Conservation (phyloP, 805 yeast genomes). For the Saturnispora gosingensis region DNA sequence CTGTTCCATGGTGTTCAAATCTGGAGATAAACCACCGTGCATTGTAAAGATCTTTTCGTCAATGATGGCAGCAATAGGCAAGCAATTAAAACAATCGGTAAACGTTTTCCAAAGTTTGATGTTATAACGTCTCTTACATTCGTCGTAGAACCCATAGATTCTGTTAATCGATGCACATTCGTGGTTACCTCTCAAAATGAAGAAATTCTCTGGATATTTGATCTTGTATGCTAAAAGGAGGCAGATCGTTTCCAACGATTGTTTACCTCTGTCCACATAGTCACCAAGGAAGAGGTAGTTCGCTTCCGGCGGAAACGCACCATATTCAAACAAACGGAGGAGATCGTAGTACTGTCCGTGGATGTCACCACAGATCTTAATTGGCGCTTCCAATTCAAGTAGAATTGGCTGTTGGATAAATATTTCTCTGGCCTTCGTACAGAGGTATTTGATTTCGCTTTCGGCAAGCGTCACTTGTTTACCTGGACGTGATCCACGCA, state of each 20-base stretch:
- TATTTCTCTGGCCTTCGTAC: conserved; percentile 97
- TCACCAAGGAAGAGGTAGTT: conserved; percentile 93
- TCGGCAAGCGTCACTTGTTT: conserved; percentile 91
- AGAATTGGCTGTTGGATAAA: conserved; percentile 96
- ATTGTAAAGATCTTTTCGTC: conserved; percentile 97
- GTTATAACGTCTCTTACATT: conserved; percentile 96
- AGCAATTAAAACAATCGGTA: conserved; percentile 96
- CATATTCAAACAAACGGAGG: conserved; percentile 90
- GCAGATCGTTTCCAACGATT: conserved; percentile 93
- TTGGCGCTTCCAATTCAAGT: conserved; percentile 94
- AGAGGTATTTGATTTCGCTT: conserved; percentile 86
- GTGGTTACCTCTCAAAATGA: conserved; percentile 94
- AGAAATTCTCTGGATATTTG: conserved; percentile 96
- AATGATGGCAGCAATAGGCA: conserved; percentile 96
- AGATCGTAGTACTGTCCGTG: conserved; percentile 98
- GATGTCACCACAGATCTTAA: conserved; percentile 94
- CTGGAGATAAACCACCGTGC: conserved; percentile 99
- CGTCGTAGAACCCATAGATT: conserved; percentile 97
- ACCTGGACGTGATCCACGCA: conserved; percentile 97
- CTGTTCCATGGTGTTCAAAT: conserved; percentile 96
- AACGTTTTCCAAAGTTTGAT: conserved; percentile 98
- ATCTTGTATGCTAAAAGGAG: conserved; percentile 89
- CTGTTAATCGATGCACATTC: conserved; percentile 98
- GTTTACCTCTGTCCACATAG: conserved; percentile 98
- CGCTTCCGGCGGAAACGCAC: conserved; percentile 99